Base-by-base conservation (phyloP, 2,329 filamentous ascomycete genomes). In the Aspergillus novoparasiticus region DNA sequence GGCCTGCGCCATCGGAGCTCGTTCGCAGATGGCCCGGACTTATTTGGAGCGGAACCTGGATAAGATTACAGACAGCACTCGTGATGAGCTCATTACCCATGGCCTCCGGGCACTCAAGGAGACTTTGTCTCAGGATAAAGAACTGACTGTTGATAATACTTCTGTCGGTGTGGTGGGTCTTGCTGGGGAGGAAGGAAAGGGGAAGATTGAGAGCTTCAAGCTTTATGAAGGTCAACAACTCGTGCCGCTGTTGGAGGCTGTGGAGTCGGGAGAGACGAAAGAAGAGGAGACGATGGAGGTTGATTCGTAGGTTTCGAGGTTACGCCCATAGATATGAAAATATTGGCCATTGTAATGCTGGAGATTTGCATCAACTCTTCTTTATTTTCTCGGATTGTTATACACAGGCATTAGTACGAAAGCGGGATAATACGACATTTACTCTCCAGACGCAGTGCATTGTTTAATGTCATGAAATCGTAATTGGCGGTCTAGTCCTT, bases 21-120 rank as follows among this genome's bases (percentile, higher is more conserved):
- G 95, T 72, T 95, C 91, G 79, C 95, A 99, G 84, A 98, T 98
- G 93, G 95, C 95, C 28, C 86, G 95, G 75, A 99, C 95, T 67
- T 99, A 99, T 80, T 84, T 99, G 61, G 95, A 99, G 86, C 87
- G 93, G 75, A 91, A 97, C 81, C 81, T 97, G 65, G 94, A 96
- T 67, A 83, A 88, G 70, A 98, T 99, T 78, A 86, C 87, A 73
- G 85, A 86, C 68, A 89, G 89, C 76, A 87, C 85, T 67, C 85
- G 92, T 72, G 94, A 97, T 75, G 92, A 96, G 80, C 83, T 99
- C 75, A 89, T 99, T 73, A 89, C 88, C 80, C 95, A 99, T 82
- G 95, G 94, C 36, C 83, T 99, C 75, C 87, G 87, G 76, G 94
- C 95, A 58, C 84, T 99, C 76, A 97, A 97, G 85, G 95, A 99